These are phyloP conservation scores for Dalechampia spathulata DNA, from an alignment of 441 rosid species.

Conservation along the genomic window DNA sequence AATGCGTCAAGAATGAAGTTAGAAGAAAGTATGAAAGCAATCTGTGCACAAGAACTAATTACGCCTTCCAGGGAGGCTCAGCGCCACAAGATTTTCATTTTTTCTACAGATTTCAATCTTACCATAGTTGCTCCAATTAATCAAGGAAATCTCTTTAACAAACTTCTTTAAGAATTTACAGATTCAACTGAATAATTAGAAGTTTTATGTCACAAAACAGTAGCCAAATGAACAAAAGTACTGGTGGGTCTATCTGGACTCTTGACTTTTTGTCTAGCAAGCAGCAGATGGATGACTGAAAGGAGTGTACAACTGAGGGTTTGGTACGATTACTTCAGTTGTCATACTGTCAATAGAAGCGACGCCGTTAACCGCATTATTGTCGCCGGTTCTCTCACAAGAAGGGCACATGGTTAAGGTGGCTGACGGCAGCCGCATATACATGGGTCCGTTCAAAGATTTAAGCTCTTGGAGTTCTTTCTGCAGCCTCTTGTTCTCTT, in stretches of 20 bases:
- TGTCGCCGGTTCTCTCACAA: slow-evolving; percentile 34
- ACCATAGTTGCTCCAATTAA: too few relatives aligned
- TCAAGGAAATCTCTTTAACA: too few relatives aligned
- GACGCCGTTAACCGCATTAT: not conserved
- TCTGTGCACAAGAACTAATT: too few relatives aligned
- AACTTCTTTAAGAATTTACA: too few relatives aligned
- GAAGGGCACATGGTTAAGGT: slow-evolving; percentile 56
- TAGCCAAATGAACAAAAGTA: too few relatives aligned
- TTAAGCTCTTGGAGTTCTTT: slow-evolving; percentile 74
- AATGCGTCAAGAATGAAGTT: too few relatives aligned
- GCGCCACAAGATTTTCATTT: too few relatives aligned
- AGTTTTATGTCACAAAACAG: too few relatives aligned
- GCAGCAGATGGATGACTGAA: slow-evolving; percentile 32
- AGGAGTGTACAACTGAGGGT: slow-evolving; percentile 19
- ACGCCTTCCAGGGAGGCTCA: too few relatives aligned
- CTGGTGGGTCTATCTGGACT: slow-evolving; percentile 9
- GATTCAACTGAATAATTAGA: too few relatives aligned
- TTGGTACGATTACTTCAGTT: slow-evolving; percentile 19
- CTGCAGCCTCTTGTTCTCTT: slow-evolving; percentile 69
- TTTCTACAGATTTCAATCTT: too few relatives aligned
- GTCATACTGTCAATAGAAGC: slow-evolving; percentile 14
- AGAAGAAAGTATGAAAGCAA: too few relatives aligned
- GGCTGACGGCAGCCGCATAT: slow-evolving; percentile 46
- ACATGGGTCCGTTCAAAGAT: slow-evolving; percentile 36
- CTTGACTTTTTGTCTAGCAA: slow-evolving; percentile 18